Conservation (phyloP, 2,329 filamentous ascomycete species). For the Dendrostoma leiphaemia region DNA sequence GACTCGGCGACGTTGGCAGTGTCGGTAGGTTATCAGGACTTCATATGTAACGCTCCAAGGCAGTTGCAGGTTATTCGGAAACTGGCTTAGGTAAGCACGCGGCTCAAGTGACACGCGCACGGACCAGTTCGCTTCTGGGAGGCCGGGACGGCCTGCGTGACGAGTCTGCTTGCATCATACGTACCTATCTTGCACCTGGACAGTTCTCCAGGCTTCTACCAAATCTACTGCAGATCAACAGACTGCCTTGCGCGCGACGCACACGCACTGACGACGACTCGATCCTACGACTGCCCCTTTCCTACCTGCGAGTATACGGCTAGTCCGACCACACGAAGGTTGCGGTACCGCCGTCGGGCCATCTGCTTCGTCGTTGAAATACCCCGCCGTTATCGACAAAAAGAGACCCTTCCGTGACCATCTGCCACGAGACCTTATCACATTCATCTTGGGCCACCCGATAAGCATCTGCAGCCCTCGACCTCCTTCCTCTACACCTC, state of each 20-base stretch:
- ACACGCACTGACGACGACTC: slow-evolving; percentile 13
- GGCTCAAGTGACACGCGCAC: neutral
- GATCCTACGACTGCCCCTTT: neutral
- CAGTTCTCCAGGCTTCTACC: slow-evolving; percentile 15
- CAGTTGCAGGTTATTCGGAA: too few species aligned
- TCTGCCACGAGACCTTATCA: slow-evolving; percentile 2
- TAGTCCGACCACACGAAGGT: neutral
- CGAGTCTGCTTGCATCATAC: slow-evolving; percentile 20
- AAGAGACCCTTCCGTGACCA: slow-evolving; percentile 2
- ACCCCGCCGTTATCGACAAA: slow-evolving; percentile 15
- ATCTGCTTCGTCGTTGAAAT: neutral
- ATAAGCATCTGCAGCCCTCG: slow-evolving; percentile 10
- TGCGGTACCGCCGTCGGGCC: neutral
- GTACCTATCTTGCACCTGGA: slow-evolving; percentile 14
- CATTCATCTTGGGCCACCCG: neutral
- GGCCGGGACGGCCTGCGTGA: slow-evolving; percentile 10
- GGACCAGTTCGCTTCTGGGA: neutral
- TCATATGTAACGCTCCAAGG: too few species aligned
- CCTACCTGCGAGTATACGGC: neutral
- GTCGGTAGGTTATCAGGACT: too few species aligned
- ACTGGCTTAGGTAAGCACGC: neutral
- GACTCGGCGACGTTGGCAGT: too few species aligned
- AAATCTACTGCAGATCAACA: neutral
- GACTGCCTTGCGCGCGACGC: slow-evolving; percentile 10
- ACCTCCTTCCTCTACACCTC: neutral